These are phyloP conservation scores for Vigna mungo DNA, from an alignment of 306 rosid genomes.

Conservation along the genomic window DNA sequence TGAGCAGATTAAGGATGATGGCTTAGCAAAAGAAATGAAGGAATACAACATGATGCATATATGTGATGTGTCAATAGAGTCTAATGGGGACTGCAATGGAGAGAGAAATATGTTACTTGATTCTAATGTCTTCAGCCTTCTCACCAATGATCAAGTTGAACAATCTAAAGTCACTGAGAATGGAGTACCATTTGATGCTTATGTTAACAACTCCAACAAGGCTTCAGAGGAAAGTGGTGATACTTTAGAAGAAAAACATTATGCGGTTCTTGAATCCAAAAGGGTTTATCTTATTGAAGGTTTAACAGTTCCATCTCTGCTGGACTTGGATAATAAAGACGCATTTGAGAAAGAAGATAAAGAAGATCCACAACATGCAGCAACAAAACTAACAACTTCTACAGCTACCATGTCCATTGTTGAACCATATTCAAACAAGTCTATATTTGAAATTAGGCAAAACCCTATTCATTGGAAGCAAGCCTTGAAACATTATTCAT, in stretches of 20 bases:
- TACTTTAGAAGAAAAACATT: slow-evolving; percentile 40
- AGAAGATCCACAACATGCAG: slow-evolving; percentile 38
- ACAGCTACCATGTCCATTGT: slow-evolving; percentile 32
- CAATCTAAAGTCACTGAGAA: slow-evolving; percentile 43
- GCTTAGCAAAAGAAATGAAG: slow-evolving; percentile 40
- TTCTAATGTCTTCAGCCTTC: slow-evolving; percentile 1
- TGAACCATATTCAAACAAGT: slow-evolving; percentile 34
- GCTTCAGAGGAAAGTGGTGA: slow-evolving; percentile 44
- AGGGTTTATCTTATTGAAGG: slow-evolving; percentile 14
- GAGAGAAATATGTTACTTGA: slow-evolving; percentile 21
- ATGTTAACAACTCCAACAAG: slow-evolving; percentile 27
- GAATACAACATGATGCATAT: slow-evolving; percentile 36
- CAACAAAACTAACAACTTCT: slow-evolving; percentile 45
- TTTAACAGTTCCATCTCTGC: slow-evolving; percentile 38
- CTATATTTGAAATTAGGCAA: too few species aligned
- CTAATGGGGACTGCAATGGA: slow-evolving; percentile 39
- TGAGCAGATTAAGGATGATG: slow-evolving; percentile 43
- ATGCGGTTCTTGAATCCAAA: slow-evolving; percentile 44
- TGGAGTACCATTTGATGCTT: slow-evolving; percentile 35
- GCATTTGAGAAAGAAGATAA: slow-evolving; percentile 40
- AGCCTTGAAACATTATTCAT: too few species aligned
- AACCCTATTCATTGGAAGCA: too few species aligned
- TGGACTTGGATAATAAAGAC: slow-evolving; percentile 47
- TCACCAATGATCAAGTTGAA: slow-evolving; percentile 37
- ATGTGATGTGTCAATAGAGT: slow-evolving; percentile 28